Evolutionary conservation across 768 basidiomycete genomes (phyloP).

Genomic region (Holtermannia corniformis): DNA sequence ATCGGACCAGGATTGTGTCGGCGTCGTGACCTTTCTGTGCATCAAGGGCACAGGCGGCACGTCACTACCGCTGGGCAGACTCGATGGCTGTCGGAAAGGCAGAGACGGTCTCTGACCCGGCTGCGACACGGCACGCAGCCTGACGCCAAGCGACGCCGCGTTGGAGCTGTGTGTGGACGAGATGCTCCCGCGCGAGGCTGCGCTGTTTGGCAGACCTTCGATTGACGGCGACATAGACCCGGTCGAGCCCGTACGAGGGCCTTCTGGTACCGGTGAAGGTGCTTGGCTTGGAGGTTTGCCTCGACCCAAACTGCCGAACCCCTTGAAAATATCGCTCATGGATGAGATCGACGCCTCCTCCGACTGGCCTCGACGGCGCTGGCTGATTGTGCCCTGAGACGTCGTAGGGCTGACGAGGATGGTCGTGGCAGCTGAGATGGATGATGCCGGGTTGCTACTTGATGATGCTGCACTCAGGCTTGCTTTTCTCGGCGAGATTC

Average conservation of each 20-base stretch:
- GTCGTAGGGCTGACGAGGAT: conserved; percentile 24
- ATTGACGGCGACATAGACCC: background rate
- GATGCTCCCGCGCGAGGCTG: background rate
- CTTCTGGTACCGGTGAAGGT: background rate
- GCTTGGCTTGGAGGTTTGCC: too few species aligned
- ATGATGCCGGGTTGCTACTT: background rate
- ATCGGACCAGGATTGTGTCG: background rate
- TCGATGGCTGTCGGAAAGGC: background rate
- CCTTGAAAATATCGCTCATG: background rate
- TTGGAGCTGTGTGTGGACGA: too few species aligned
- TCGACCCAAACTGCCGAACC: background rate
- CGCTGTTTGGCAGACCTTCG: background rate
- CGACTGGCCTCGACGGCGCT: conserved; percentile 7
- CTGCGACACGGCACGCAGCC: conserved; percentile 10
- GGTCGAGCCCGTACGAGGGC: background rate
- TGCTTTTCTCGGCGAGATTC: conserved; percentile 5
- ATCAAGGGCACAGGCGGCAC: background rate
- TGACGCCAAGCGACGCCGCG: too few species aligned
- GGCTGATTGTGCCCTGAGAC: conserved; percentile 24
- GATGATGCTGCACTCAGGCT: conserved; percentile 11
- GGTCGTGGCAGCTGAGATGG: background rate
- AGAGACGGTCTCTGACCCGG: conserved; percentile 8
- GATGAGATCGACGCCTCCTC: background rate
- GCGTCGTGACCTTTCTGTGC: background rate
- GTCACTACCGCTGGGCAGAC: background rate